phyloP scores from a whole-genome alignment of 768 basidiomycete species.

The Phylloporus arenicola region DNA sequence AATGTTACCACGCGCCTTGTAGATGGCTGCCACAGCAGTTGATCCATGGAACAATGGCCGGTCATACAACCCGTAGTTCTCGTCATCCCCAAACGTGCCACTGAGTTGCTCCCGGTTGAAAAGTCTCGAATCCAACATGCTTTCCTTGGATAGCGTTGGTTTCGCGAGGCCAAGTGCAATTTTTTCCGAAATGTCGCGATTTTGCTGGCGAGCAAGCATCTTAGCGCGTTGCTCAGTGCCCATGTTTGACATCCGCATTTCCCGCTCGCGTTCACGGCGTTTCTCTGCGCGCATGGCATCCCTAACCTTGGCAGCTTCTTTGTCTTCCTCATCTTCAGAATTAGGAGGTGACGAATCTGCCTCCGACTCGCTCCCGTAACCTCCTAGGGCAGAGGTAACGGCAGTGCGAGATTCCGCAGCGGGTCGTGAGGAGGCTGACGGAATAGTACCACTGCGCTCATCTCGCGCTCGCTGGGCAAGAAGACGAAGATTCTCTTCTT shows the following conservation, averaged over 20 bases:
- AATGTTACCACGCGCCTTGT: conserved; percentile 90
- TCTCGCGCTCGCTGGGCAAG: conserved; percentile 95
- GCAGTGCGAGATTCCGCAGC: conserved; percentile 63
- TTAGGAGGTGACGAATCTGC: conserved; percentile 43
- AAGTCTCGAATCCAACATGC: conserved; percentile 92
- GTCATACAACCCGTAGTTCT: conserved; percentile 93
- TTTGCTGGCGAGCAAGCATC: conserved; percentile 91
- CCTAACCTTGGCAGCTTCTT: conserved; percentile 79
- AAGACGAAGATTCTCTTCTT: conserved; percentile 92
- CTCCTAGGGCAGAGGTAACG: conserved; percentile 72
- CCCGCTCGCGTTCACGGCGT: conserved; percentile 88
- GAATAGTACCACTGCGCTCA: conserved; percentile 76
- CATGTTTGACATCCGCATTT: conserved; percentile 99
- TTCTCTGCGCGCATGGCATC: conserved; percentile 92
- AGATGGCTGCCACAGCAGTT: conserved; percentile 97
- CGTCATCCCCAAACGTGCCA: conserved; percentile 81
- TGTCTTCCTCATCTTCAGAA: conserved; percentile 59
- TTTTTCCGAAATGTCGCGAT: conserved; percentile 99
- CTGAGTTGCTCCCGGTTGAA: conserved; percentile 94
- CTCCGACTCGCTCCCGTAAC: conserved; percentile 79
- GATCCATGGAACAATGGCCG: conserved; percentile 94
- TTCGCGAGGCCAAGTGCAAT: conserved; percentile 96
- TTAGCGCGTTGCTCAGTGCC: conserved; percentile 95
- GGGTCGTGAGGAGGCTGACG: conserved; percentile 55
- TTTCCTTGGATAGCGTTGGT: conserved; percentile 92